Base-by-base conservation (phyloP, 139 green algal genomes). In the Trebouxia sp. region DNA sequence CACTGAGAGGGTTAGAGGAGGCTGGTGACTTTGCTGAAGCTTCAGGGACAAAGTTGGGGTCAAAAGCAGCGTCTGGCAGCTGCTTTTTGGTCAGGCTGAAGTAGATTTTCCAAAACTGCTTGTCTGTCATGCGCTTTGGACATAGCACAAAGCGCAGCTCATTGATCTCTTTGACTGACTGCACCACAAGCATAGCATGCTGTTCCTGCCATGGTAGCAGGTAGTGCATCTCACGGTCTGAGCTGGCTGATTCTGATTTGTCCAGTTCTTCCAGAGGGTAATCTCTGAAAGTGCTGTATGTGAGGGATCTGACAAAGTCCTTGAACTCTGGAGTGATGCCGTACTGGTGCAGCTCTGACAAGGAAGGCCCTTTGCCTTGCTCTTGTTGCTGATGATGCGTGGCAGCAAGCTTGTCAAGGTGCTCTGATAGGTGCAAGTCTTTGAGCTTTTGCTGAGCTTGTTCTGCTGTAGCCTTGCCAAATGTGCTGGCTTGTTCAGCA, bases 41-140 rank as follows among this genome's bases (percentile, higher is more conserved):
- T 47, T 70, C 65, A 20, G 62, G 65, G 22, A n/a, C 22, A 38
- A 35, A 67, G 42, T 9, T 45, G 20, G 75, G 55, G 42, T 85
- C 75, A 72, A 81, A 81, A 20, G 81, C 74, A 37, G 75, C 58
- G 6, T 50, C 74, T 43, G 70, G 76, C 30, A 85, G 66, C 12
- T 78, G 65, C 41, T 78, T 79, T 1, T 56, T 53, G 6, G 58
- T 82, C 3, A 95, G 83, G 2, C 76, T 86, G 74, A 96, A 97
- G 82, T 97, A 97, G n/a, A 95, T 85, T 8, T 89, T 82, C 93
- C 93, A 97, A 78, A 97, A 97, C 32, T 87, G 74, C 65, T 90
- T 83, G 35, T 97, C 93, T 7, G 76, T 85, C 92, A 97, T 95
- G 67, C 76, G 90, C 85, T 89, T 95, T 6, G 92, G 93, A 78